Percentiles rank a stretch among this genome's conserved stretches.
These are phyloP conservation scores for Hirschfeldia incana DNA, from an alignment of 345 rosid genomes.

Conservation along the genomic window DNA sequence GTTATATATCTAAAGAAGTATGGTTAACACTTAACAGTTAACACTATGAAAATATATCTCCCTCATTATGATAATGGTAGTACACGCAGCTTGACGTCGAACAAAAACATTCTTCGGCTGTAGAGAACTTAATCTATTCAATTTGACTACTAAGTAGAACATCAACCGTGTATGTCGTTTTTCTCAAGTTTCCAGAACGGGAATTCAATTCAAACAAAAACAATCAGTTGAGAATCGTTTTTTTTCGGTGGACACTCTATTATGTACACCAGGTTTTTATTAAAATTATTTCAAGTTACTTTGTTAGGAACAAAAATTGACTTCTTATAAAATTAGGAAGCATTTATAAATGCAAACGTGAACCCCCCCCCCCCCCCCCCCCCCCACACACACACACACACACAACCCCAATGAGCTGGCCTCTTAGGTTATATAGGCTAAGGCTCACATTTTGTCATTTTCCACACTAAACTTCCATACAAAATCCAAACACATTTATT, in stretches of 20 bases:
- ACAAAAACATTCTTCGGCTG: background rate
- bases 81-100: background rate
- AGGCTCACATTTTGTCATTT: constrained; percentile 30
- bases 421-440: background rate
- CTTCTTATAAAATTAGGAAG: background rate
- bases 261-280: background rate
- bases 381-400: too few relatives aligned
- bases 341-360: background rate
- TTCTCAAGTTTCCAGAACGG: background rate
- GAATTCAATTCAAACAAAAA: background rate
- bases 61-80: background rate
- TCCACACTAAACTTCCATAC: constrained; percentile 18
- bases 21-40: background rate
- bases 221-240: background rate
- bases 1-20: background rate
- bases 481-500: constrained; percentile 26
- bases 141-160: background rate
- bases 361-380: background rate
- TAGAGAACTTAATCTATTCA: background rate
- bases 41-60: background rate
- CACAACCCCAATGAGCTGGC: background rate
- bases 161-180: background rate
- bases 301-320: background rate
- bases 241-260: background rate
- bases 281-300: background rate